Conservation (phyloP, 2,329 filamentous ascomycete species). For the Furcasterigmium sp. region DNA sequence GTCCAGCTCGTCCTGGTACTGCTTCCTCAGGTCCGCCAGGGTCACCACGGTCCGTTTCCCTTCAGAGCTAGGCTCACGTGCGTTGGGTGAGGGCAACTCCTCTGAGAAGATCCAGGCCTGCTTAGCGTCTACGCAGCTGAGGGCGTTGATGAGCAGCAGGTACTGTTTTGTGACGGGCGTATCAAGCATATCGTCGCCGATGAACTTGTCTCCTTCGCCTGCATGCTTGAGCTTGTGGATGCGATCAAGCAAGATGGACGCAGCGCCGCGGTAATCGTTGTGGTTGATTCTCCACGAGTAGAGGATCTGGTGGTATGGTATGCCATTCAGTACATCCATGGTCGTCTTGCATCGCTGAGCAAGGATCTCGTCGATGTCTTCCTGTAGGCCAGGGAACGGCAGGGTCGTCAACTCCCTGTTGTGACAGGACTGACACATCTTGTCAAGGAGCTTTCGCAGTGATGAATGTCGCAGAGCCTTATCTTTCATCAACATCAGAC, state of each 20-base stretch:
- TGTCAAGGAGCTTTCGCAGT: conserved; percentile 63
- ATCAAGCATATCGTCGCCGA: conserved; percentile 52
- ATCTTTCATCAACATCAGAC: conserved; percentile 68
- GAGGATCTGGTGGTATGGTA: conserved; percentile 81
- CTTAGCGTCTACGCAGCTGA: conserved; percentile 75
- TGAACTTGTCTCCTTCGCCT: conserved; percentile 53
- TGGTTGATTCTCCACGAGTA: conserved; percentile 86
- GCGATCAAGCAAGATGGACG: conserved; percentile 56
- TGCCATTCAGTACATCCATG: conserved; percentile 56
- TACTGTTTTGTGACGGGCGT: conserved; percentile 70
- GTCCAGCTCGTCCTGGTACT: conserved; percentile 88
- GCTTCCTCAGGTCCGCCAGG: conserved; percentile 76
- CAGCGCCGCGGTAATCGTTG: conserved; percentile 78
- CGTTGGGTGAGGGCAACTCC: conserved; percentile 18
- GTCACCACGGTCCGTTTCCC: conserved; percentile 74
- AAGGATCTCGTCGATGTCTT: conserved; percentile 75
- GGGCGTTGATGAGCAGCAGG: conserved; percentile 85
- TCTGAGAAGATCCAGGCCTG: conserved; percentile 75
- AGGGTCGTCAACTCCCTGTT: conserved; percentile 66
- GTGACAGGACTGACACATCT: conserved; percentile 63
- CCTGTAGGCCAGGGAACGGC: conserved; percentile 72
- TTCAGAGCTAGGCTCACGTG: conserved; percentile 7
- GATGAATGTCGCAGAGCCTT: conserved; percentile 65
- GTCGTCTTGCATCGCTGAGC: conserved; percentile 65
- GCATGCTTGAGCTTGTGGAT: conserved; percentile 56